These are phyloP conservation scores for Kodamaea sp. DNA, from an alignment of 1,139 yeast genomes.

Conservation along the genomic window DNA sequence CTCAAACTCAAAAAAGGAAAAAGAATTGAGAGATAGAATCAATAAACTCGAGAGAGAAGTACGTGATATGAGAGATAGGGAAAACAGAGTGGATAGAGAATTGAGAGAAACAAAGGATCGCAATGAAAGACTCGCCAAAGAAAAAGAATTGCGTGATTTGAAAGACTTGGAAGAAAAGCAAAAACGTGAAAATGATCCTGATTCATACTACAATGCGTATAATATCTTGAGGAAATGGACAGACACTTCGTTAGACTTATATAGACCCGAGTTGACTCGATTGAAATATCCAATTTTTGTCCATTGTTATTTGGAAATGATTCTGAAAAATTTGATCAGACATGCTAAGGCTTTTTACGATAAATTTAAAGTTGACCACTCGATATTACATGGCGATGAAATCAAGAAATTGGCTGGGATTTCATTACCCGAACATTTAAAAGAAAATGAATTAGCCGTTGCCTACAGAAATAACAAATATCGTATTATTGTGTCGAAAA, in stretches of 20 bases:
- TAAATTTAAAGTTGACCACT: slow-evolving; percentile 69
- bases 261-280: slow-evolving; percentile 82
- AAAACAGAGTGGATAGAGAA: slow-evolving; percentile 35
- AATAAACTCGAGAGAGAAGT: slow-evolving; percentile 35
- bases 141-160: slow-evolving; percentile 40
- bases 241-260: slow-evolving; percentile 85
- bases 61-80: slow-evolving; percentile 40
- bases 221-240: slow-evolving; percentile 82
- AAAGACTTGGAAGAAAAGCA: slow-evolving; percentile 38
- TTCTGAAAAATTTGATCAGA: slow-evolving; percentile 54
- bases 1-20: slow-evolving; percentile 24
- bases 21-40: slow-evolving; percentile 26
- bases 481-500: slow-evolving; percentile 71
- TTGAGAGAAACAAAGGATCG: slow-evolving; percentile 41
- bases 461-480: slow-evolving; percentile 73
- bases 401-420: slow-evolving; percentile 68
- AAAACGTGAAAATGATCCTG: slow-evolving; percentile 55
- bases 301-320: slow-evolving; percentile 78
- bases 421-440: slow-evolving; percentile 73
- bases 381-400: slow-evolving; percentile 74
- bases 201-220: slow-evolving; percentile 73
- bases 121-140: slow-evolving; percentile 38
- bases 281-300: slow-evolving; percentile 87
- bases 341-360: slow-evolving; percentile 76
- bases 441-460: slow-evolving; percentile 78